A percentile compares a stretch with the other conserved stretches of the same genome.
Conservation (phyloP, 2,329 filamentous ascomycete genomes). For the Hymenoscyphus fraxineus region DNA sequence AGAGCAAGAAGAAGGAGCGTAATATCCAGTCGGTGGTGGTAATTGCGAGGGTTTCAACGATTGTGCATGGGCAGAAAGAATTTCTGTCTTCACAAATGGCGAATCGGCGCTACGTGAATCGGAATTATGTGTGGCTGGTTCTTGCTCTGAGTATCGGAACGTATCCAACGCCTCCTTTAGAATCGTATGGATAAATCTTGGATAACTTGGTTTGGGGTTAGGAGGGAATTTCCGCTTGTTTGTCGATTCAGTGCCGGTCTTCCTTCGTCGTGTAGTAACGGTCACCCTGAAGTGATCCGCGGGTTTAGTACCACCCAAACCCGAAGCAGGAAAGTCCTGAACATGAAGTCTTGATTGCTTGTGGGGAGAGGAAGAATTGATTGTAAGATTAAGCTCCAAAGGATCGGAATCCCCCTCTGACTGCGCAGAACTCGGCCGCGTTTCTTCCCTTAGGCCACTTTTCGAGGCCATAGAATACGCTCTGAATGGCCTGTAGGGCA, state of each 20-base stretch:
- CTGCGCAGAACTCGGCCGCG: slow-evolving; percentile 6
- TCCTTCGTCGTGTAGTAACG: slow-evolving; percentile 35
- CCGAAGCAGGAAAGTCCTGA: slow-evolving; percentile 51
- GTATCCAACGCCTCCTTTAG: slow-evolving; percentile 19
- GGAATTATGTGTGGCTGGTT: slow-evolving; percentile 11
- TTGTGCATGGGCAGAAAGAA: slow-evolving; percentile 17
- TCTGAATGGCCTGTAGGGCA: slow-evolving; percentile 49
- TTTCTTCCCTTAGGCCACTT: slow-evolving; percentile 17
- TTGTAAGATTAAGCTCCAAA: slow-evolving; percentile 34
- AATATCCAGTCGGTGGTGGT: slow-evolving; percentile 24
- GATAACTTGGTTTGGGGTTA: not conserved
- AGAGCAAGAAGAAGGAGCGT: slow-evolving; percentile 13
- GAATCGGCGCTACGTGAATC: slow-evolving; percentile 10
- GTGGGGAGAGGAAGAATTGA: slow-evolving; percentile 32
- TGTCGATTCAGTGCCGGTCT: slow-evolving; percentile 15
- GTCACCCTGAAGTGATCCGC: slow-evolving; percentile 62
- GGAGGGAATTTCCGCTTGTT: not conserved
- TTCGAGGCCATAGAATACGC: slow-evolving; percentile 35
- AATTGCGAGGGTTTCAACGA: slow-evolving; percentile 22
- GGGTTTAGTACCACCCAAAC: slow-evolving; percentile 55
- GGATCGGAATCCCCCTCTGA: slow-evolving; percentile 10
- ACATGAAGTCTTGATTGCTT: slow-evolving; percentile 15
- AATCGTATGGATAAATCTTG: slow-evolving; percentile 21
- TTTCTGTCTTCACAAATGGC: slow-evolving; percentile 18
- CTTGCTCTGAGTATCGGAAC: slow-evolving; percentile 13